Base-by-base conservation (phyloP, 2,329 filamentous ascomycete genomes). In the Dothideomycetidae sp. region DNA sequence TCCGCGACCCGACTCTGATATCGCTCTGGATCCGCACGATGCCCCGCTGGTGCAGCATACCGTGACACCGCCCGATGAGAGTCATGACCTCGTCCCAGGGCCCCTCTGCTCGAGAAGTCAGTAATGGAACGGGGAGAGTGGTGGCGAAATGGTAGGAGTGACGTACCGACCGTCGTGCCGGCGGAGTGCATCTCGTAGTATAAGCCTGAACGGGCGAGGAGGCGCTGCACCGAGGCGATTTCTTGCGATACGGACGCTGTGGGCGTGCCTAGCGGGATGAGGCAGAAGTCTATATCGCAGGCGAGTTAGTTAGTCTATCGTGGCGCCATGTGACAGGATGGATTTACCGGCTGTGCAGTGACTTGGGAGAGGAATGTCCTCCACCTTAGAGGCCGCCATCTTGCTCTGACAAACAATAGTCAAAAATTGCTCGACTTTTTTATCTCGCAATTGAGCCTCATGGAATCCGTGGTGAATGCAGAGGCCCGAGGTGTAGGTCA, bases 151-250 rank as follows among this genome's bases (percentile, higher is more conserved):
- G 11, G 19, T 12, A 4, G 33, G 17, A 4, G 19, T 5, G 17
- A 65, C 76, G 41, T 64, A 90, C 84, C 85, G 39, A 96, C 72
- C 0, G 88, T 96, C 0, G 88, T 94, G 10, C 88, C 90, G 2
- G 85, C 86, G 16, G 82, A 86, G 61, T 96, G 88, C 83, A 96
- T 90, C 32, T 71, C 76, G 55, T 86, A 88, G 46, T 74, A 77
- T 44, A 96, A 58, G 2, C 84, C 84, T 48, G 80, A 90, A 37
- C 73, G 75, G 58, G 80, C 75, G 50, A 98, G 70, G 23, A 96
- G 68, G 40, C 78, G 75, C 63, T 96, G 88, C 26, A 96, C 84
- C 45, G 81, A 77, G 21, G 88, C 88, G 18, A 98, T 76, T 55
- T 96, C 81, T 38, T 60, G 57, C 5, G 62, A 64, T n/a, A 68